Evolutionary conservation across 345 rosid genomes (phyloP).

Genomic region (Eutrema japonicum): DNA sequence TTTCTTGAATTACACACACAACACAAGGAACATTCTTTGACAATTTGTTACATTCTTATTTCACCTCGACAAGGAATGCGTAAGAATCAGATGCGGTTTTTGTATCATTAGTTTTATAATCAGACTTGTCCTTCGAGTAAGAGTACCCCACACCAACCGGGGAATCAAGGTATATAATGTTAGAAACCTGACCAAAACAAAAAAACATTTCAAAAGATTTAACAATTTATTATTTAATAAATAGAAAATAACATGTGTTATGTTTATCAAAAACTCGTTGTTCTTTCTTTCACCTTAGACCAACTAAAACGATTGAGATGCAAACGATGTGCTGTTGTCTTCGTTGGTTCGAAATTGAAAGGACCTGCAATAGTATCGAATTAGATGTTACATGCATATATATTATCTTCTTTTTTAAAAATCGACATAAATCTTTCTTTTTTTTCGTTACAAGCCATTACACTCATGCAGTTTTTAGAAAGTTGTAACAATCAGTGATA

Average conservation of each 20-base stretch:
- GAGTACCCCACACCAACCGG: conserved; percentile 92
- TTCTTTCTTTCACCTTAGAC: conserved; percentile 70
- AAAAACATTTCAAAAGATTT: not conserved
- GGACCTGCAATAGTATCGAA: conserved; percentile 59
- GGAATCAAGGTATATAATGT: conserved; percentile 76
- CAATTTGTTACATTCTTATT: not conserved
- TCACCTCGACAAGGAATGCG: conserved; percentile 72
- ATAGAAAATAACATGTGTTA: not conserved
- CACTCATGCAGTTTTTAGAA: no score
- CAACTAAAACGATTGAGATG: conserved; percentile 83
- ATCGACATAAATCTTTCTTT: no score
- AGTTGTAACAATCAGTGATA: no score
- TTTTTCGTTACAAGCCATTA: no score
- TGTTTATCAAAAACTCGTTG: not conserved
- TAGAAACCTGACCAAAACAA: conserved; percentile 63
- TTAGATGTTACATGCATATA: not conserved
- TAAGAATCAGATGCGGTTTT: conserved; percentile 77
- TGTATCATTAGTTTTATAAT: conserved; percentile 67
- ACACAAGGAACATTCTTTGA: conserved; percentile 2
- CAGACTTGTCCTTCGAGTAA: conserved; percentile 60
- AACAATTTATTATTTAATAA: not conserved
- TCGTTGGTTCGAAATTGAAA: conserved; percentile 68
- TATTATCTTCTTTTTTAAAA: not conserved
- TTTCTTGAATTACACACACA: not conserved
- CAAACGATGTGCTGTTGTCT: conserved; percentile 50